Evolutionary conservation across 139 green algal genomes (phyloP).

Genomic region (Chlorella sp.): DNA sequence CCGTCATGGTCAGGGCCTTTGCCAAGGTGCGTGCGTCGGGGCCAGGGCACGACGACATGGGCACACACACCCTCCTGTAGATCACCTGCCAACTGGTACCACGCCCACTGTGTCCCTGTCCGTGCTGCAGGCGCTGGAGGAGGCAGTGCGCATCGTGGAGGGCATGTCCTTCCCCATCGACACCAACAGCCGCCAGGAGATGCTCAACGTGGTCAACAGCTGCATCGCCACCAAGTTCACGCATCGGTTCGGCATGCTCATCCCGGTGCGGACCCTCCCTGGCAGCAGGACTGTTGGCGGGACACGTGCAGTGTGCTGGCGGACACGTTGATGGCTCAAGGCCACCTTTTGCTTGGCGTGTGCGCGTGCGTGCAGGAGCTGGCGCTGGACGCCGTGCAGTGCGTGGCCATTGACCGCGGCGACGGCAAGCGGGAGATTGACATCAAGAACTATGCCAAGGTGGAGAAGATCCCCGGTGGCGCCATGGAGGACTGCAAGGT

Average conservation of each 20-base stretch:
- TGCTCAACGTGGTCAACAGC: constrained; percentile 93
- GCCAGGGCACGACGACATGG: not conserved
- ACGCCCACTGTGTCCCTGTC: not conserved
- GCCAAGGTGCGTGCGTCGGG: constrained; percentile 30
- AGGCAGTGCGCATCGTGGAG: constrained; percentile 81
- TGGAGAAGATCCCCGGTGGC: constrained; percentile 87
- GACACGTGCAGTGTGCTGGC: too few species aligned
- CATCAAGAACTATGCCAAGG: constrained; percentile 98
- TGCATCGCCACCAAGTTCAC: constrained; percentile 99
- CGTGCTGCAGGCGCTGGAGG: constrained; percentile 67
- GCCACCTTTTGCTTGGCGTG: not conserved
- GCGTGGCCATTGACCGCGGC: constrained; percentile 61
- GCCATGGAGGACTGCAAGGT: constrained; percentile 74
- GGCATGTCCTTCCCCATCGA: constrained; percentile 87
- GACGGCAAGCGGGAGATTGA: constrained; percentile 84
- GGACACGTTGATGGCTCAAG: not conserved
- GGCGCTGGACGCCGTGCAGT: constrained; percentile 88
- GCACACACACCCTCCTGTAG: not conserved
- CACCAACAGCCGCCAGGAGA: constrained; percentile 69
- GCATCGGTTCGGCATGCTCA: constrained; percentile 83
- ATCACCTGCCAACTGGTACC: too few species aligned
- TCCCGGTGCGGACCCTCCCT: constrained; percentile 80
- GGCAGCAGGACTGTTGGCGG: too few species aligned
- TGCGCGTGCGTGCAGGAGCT: constrained; percentile 61
- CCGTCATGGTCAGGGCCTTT: constrained; percentile 91